These are phyloP conservation scores for Trametes polyzona DNA, from an alignment of 1,284 basidiomycete genomes.

Conservation along the genomic window DNA sequence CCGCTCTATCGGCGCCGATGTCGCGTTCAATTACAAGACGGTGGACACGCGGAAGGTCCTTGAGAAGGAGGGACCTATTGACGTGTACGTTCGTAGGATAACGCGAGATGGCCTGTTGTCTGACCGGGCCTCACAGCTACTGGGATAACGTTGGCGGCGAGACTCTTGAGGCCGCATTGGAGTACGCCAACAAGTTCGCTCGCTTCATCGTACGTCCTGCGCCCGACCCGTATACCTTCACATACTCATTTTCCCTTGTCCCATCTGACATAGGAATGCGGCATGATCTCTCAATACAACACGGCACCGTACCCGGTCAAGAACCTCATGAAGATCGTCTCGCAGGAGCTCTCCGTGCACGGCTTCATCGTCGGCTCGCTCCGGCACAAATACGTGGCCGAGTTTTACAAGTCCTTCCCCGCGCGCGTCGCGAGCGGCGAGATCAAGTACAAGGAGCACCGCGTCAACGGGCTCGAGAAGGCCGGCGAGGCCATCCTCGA, in stretches of 20 bases:
- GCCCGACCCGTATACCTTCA: not conserved
- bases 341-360: constrained; percentile 54
- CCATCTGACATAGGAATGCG: constrained; percentile 26
- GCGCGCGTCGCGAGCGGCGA: constrained; percentile 57
- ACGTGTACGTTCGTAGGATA: constrained; percentile 51
- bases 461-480: constrained; percentile 53
- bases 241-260: not conserved
- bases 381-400: constrained; percentile 40
- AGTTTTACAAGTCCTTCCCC: constrained; percentile 58
- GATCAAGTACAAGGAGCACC: constrained; percentile 62
- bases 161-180: constrained; percentile 59
- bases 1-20: constrained; percentile 64
- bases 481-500: constrained; percentile 55
- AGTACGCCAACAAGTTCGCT: constrained; percentile 49
- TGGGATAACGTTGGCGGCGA: constrained; percentile 68
- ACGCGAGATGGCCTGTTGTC: too few species aligned
- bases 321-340: constrained; percentile 46
- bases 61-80: constrained; percentile 57
- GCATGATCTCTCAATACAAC: constrained; percentile 40
- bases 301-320: constrained; percentile 30
- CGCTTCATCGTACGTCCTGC: constrained; percentile 55
- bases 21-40: constrained; percentile 76
- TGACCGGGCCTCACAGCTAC: too few species aligned
- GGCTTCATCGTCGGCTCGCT: constrained; percentile 63
- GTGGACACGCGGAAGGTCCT: constrained; percentile 52